phyloP scores from a whole-genome alignment of 129 eudicot genomes.

The Flaveria trinervia region DNA sequence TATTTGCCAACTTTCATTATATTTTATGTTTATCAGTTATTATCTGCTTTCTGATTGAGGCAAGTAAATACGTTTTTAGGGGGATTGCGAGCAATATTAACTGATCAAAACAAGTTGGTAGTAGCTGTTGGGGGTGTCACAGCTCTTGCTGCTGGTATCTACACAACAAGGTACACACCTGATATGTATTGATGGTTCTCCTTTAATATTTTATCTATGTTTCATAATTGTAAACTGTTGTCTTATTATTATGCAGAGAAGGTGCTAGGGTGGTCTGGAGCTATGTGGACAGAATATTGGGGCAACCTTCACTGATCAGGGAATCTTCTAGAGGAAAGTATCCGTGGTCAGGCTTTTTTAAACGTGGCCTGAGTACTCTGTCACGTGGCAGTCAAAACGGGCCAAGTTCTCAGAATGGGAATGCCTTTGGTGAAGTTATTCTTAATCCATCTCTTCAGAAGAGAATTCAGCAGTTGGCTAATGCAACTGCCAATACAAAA shows the following conservation, averaged over 20 bases:
- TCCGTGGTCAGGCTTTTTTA: conserved; percentile 88
- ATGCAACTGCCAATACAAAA: conserved; percentile 96
- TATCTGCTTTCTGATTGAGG: not conserved
- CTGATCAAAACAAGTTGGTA: conserved; percentile 94
- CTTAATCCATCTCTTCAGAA: conserved; percentile 87
- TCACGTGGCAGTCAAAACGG: conserved; percentile 47
- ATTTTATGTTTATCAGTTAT: not conserved
- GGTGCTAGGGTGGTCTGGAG: conserved; percentile 98
- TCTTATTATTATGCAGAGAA: conserved; percentile 57
- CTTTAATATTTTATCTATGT: not conserved
- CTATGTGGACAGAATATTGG: conserved; percentile 94
- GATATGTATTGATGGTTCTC: not conserved
- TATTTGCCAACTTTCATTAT: not conserved
- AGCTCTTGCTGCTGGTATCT: conserved; percentile 96
- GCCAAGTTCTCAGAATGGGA: conserved; percentile 45
- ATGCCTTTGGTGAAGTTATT: conserved; percentile 93
- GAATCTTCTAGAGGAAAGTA: conserved; percentile 95
- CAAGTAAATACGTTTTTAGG: conserved; percentile 46
- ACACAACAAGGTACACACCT: conserved; percentile 83
- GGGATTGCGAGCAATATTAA: conserved; percentile 82
- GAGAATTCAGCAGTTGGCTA: conserved; percentile 83
- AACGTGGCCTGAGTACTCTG: conserved; percentile 64
- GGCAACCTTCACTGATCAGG: conserved; percentile 95
- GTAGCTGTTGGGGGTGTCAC: conserved; percentile 98
- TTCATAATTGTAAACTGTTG: not conserved